These are phyloP conservation scores for Rhodomyrtus psidioides DNA, from an alignment of 441 rosid genomes.

Conservation along the genomic window DNA sequence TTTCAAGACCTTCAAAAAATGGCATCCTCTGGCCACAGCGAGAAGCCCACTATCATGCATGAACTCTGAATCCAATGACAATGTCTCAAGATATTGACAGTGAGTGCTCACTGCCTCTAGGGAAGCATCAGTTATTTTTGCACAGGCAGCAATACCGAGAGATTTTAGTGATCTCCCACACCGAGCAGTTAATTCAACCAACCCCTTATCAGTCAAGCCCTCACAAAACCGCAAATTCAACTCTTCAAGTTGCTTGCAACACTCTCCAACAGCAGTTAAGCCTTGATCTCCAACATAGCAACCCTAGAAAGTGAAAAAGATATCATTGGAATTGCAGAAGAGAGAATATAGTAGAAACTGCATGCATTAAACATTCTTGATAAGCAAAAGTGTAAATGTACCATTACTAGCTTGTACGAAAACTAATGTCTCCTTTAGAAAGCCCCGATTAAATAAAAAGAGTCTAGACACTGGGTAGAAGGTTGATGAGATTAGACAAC, in stretches of 20 bases:
- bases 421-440: neutral
- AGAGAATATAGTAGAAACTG: neutral
- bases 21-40: constrained; percentile 71
- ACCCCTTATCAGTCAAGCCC: constrained; percentile 68
- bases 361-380: neutral
- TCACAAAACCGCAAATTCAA: constrained; percentile 80
- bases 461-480: neutral
- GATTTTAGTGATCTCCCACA: constrained; percentile 63
- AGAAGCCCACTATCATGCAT: constrained; percentile 62
- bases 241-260: constrained; percentile 65
- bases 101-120: constrained; percentile 62
- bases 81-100: constrained; percentile 53
- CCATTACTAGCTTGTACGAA: neutral
- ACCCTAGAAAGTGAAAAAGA: constrained; percentile 39
- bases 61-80: constrained; percentile 75
- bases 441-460: neutral
- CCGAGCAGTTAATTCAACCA: constrained; percentile 52
- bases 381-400: neutral
- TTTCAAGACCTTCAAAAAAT: constrained; percentile 55
- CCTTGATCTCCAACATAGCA: constrained; percentile 87
- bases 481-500: neutral
- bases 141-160: constrained; percentile 79
- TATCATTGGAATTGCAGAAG: neutral
- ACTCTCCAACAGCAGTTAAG: constrained; percentile 61
- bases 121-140: constrained; percentile 60